These are phyloP conservation scores for Mortierella sp. DNA, from an alignment of 371 early-diverging fungal genomes.

Conservation along the genomic window DNA sequence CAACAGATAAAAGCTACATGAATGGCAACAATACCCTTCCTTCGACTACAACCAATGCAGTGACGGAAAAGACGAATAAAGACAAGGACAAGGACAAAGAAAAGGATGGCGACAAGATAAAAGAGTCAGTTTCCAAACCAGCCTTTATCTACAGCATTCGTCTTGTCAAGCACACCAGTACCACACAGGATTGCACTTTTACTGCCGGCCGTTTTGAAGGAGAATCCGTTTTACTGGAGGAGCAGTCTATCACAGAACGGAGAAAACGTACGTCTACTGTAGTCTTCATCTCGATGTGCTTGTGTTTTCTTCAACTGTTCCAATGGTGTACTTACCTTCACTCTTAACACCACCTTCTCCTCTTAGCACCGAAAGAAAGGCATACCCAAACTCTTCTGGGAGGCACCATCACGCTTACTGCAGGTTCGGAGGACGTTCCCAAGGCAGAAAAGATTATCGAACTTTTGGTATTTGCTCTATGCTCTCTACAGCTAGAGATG, in stretches of 20 bases:
- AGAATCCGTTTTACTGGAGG: slow-evolving; percentile 41
- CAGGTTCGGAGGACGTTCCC: slow-evolving; percentile 31
- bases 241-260: slow-evolving; percentile 23
- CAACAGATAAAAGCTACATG: background rate
- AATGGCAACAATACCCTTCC: background rate
- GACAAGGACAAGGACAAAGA: background rate
- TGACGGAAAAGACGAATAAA: background rate
- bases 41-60: background rate
- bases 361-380: slow-evolving; percentile 17
- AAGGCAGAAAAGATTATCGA: slow-evolving; percentile 51
- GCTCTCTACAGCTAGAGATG: slow-evolving; percentile 61
- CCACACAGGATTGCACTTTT: slow-evolving; percentile 43
- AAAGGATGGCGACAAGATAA: slow-evolving; percentile 7
- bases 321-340: too few species aligned
- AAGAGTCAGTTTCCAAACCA: slow-evolving; percentile 5
- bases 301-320: too few species aligned
- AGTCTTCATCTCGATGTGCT: background rate
- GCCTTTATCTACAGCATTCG: slow-evolving; percentile 23
- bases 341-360: background rate
- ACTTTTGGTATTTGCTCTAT: slow-evolving; percentile 60
- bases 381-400: slow-evolving; percentile 25
- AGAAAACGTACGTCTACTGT: slow-evolving; percentile 18
- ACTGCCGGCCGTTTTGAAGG: slow-evolving; percentile 38
- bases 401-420: slow-evolving; percentile 38
- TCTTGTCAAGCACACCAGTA: slow-evolving; percentile 38